Evolutionary conservation across 257 asterid species (phyloP), one percentile per base, ranked within the genome.

Genomic region (Vinca minor): DNA sequence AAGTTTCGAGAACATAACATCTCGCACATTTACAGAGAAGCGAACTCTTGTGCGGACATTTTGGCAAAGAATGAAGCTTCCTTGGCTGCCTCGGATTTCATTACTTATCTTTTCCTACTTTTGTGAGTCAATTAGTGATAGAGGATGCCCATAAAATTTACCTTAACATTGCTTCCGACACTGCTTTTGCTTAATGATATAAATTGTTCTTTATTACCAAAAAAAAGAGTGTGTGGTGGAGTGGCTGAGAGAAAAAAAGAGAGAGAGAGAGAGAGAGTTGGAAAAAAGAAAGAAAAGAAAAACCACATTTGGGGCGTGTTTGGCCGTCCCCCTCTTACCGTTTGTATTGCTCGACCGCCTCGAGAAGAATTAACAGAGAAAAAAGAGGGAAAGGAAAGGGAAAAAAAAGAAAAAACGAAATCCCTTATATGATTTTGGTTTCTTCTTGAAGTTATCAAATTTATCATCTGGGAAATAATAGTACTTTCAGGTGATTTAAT

Each of bases 311-410:
- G 59, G 36, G 64, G 59, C 52, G 25, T 44, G 68, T 47, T 70
- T 54, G 67, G 63, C 65, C 68, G 59, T 62, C 48, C 34, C n/a
- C 50, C 32, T 25, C 48, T 25, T 54, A 45, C 56, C 50, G 34
- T 66, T 67, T n/a, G n/a, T 59, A 57, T 77, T 62, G 73, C 59
- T 63, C 71, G 71, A 70, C 74, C 71, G 79, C 64, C 76, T 73
- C 66, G 42, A 65, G 48, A 69, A 65, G 48, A 69, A 57, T 41
- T 62, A 36, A 62, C 21, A 21, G 45, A 44, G 14, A 41, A 58
- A 38, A 20, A 32, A n/a, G 41, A 38, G 64, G 34, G 44, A 26
- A 17, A 17, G 35, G 12, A 41, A 26, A 21, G 7, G 44, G 50
- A 17, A 13, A 65, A 20, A 28, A 29, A 29, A 39, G 10, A 60